Evolutionary conservation across 257 asterid species (phyloP), one percentile per base, ranked within the genome.

Genomic region (Verbascum thapsus): DNA sequence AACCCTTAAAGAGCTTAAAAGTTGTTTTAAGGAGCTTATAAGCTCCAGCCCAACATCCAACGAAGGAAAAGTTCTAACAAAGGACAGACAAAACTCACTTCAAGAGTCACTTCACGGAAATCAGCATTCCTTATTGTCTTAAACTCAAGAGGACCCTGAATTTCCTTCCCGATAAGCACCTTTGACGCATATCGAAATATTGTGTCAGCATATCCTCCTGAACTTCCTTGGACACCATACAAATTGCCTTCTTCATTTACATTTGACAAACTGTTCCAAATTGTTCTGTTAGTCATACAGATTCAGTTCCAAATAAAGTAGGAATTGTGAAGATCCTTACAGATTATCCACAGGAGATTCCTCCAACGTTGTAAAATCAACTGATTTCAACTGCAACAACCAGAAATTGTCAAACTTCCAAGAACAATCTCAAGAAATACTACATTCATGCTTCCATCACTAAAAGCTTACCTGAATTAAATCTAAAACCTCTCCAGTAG

Each of bases 151-250:
- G 96, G 87, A 38, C 97, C 92, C 65, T 56, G 72, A 62, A 85
- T 74, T 65, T 83, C 95, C 84, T 81, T 76, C 43, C 74, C 78
- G 57, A 85, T 82, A 54, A 94, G 80, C 60, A 63, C 63, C 74
- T 80, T 88, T 58, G 98, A 87, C 53, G 96, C 89, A 73, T 85
- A 62, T 13, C 95, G 86, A 63, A 87, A 90, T 74, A 88, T 45
- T 30, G 95, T 84, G 51, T 90, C 99, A 8, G 96, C 96, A 71
- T 87, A 94, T 67, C 99, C 99, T 60, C 99, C 99, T 38, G 99
- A 90, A 80, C 96, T 77, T 58, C 99, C 99, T 20, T 20, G 76
- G 42, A 88, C 92, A 42, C 98, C 95, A 71, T 75, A 84, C 30
- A 94, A 86, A 64, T 72, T 75, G 64, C 79, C 92, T 59, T 74